Evolutionary conservation across 2,329 filamentous ascomycete species (phyloP), one percentile per base, ranked within the genome.

Genomic region (Eutypa lata): DNA sequence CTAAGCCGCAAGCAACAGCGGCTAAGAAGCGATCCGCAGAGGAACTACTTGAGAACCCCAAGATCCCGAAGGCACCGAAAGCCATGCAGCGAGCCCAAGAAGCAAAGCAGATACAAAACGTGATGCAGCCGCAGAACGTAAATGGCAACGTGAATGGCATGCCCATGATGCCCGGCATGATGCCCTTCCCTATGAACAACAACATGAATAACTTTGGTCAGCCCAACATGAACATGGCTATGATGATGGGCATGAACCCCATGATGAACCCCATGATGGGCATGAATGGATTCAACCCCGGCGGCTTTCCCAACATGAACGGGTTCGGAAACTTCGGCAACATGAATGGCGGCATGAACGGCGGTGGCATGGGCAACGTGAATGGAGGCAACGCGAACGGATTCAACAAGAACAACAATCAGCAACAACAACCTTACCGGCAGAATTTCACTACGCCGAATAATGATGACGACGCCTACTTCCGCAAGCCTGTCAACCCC

Each of bases 401-500:
- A 46, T 69, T 61, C 61, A 62, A 70, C 63, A 68, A 67, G 62
- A 63, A 64, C 42, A 64, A 64, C 50, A 58, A 60, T 47, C 53
- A 67, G 40, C 59, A 61, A 49, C 53, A 66, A 40, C 59, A 62
- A 35, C 60, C 62, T 26, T 55, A 59, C 13, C 57, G 58, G 44
- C 53, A 60, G 51, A 75, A 74, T 60, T 79, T 79, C 47, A 65
- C 71, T 1, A 74, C 76, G 54, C 79, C 80, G 2, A 86, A 81
- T 53, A 84, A 84, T 58, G 90, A 95, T 52, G 91, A 96, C 53
- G 90, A 91, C 55, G 90, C 94, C 7, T 99, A 99, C 73, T 95
- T 97, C 70, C 84, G 94, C 53, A 93, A 96, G 70, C 94, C 94
- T 0, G 90, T 97, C 57, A 99, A 99, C 68, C 93, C 92, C 2